These are phyloP conservation scores for Cyclocybe cylindracea DNA, from an alignment of 768 basidiomycete genomes.

Conservation along the genomic window DNA sequence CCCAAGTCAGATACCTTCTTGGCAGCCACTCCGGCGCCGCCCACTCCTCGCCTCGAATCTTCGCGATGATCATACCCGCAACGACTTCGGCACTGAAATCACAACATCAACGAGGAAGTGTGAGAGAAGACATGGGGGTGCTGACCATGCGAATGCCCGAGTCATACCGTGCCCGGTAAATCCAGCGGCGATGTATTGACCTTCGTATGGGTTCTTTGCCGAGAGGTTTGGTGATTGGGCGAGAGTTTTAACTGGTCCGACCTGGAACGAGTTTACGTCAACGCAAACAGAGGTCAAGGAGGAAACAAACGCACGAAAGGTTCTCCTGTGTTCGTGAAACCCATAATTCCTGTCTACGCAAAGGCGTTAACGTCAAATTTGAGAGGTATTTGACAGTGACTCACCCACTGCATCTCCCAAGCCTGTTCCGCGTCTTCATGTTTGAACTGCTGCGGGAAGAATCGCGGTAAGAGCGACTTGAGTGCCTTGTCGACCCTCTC, in stretches of 20 bases:
- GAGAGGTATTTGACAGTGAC: constrained; percentile 15
- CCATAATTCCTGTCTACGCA: constrained; percentile 84
- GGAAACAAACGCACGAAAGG: constrained; percentile 57
- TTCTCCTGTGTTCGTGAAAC: constrained; percentile 57
- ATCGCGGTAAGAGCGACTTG: constrained; percentile 56
- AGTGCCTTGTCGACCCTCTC: constrained; percentile 46
- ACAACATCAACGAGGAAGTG: not conserved
- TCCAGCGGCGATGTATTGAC: constrained; percentile 74
- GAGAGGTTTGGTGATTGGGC: constrained; percentile 15
- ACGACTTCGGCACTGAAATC: constrained; percentile 55
- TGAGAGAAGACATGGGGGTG: not conserved
- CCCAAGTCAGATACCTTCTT: constrained; percentile 9
- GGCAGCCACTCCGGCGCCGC: constrained; percentile 7
- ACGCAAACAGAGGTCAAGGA: not conserved
- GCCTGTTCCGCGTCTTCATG: constrained; percentile 41
- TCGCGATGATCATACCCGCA: constrained; percentile 6
- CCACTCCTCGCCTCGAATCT: constrained; percentile 7
- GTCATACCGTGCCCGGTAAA: constrained; percentile 84
- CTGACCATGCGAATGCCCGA: constrained; percentile 69
- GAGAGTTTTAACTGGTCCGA: constrained; percentile 55
- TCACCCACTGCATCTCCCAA: constrained; percentile 80
- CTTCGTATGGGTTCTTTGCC: constrained; percentile 31
- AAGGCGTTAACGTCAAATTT: not conserved
- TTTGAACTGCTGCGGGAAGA: constrained; percentile 55
- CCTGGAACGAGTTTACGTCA: constrained; percentile 34